These are phyloP conservation scores for Babesia bovis DNA, from an alignment of 169 alveolate genomes.

Conservation along the genomic window DNA sequence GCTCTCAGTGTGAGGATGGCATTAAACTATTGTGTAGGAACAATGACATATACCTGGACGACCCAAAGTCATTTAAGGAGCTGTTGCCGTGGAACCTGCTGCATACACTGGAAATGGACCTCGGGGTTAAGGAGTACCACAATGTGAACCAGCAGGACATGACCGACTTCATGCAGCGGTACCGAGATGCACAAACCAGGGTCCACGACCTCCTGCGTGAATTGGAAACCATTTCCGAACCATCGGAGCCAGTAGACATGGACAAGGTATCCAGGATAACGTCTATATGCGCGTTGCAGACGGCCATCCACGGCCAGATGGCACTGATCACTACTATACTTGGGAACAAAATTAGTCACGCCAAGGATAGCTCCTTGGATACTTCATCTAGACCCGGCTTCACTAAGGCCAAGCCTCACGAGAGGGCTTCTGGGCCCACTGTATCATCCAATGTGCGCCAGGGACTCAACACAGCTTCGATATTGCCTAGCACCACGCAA, in stretches of 20 bases:
- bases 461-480: not conserved
- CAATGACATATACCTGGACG: conserved; percentile 1
- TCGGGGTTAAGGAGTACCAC: not conserved
- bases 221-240: not conserved
- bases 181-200: conserved; percentile 1
- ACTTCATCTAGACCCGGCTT: not conserved
- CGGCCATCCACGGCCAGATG: conserved; percentile 14
- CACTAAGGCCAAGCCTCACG: not conserved
- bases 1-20: not conserved
- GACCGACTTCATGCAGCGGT: conserved; percentile 16
- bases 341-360: not conserved
- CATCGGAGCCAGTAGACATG: not conserved
- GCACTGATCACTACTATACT: conserved; percentile 5
- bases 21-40: not conserved
- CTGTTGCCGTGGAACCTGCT: conserved; percentile 36
- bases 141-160: not conserved
- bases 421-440: not conserved
- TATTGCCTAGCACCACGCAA: not conserved
- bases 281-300: conserved; percentile 8
- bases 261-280: not conserved
- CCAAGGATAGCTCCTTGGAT: not conserved
- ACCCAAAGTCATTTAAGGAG: not conserved
- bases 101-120: conserved; percentile 10
- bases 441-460: not conserved
- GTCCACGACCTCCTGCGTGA: not conserved